A percentile compares a stretch with the other conserved stretches of the same genome.
phyloP scores from a whole-genome alignment of 1,284 basidiomycete species.

The Bjerkandera adusta region DNA sequence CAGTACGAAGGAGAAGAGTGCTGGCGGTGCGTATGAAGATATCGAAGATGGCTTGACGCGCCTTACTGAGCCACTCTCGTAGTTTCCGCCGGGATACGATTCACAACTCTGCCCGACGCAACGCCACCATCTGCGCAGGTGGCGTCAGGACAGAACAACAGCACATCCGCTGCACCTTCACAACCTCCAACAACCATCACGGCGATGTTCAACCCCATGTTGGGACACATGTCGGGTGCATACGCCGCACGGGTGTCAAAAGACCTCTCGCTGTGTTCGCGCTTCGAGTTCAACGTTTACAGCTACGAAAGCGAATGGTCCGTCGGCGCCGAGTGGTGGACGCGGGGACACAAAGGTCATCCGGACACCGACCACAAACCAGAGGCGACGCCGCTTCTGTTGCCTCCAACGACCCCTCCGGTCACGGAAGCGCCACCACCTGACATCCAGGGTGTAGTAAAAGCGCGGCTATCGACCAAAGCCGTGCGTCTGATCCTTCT shows the following conservation, averaged over 20 bases:
- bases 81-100: conserved; percentile 94
- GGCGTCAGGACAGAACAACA: conserved; percentile 13
- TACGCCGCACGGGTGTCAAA: conserved; percentile 88
- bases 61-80: conserved; percentile 13
- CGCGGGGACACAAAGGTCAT: conserved; percentile 47
- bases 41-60: too few species aligned
- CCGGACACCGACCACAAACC: conserved; percentile 8
- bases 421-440: conserved; percentile 22
- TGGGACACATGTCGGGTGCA: conserved; percentile 90
- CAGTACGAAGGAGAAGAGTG: conserved; percentile 90
- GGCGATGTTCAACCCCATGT: conserved; percentile 94
- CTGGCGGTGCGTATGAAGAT: conserved; percentile 74
- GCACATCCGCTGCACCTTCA: conserved; percentile 36
- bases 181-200: conserved; percentile 93
- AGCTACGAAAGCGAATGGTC: conserved; percentile 96
- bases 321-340: conserved; percentile 94
- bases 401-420: conserved; percentile 16
- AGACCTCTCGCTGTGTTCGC: conserved; percentile 85
- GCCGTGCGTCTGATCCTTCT: conserved; percentile 52
- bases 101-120: conserved; percentile 84
- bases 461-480: conserved; percentile 85
- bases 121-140: conserved; percentile 62
- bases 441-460: conserved; percentile 76
- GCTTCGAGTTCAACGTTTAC: conserved; percentile 97
- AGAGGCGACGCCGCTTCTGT: conserved; percentile 10